These are phyloP conservation scores for Cercospora zeae-maydis DNA, from an alignment of 2,329 filamentous ascomycete genomes.

Conservation along the genomic window DNA sequence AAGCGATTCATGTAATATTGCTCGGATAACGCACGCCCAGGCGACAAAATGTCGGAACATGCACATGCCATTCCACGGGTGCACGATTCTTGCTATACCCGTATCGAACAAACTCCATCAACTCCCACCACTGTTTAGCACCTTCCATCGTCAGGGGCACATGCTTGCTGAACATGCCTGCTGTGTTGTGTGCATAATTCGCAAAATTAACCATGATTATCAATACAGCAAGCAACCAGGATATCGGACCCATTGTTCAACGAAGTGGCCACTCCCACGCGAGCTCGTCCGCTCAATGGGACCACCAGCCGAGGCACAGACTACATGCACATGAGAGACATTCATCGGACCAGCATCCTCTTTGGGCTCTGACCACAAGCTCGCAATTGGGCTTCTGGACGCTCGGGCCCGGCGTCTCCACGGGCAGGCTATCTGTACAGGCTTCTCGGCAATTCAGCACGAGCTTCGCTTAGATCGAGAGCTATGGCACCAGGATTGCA, in stretches of 20 bases:
- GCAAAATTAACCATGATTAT: background rate
- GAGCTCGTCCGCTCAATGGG: background rate
- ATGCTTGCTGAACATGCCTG: background rate
- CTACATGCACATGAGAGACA: background rate
- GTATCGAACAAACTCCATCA: background rate
- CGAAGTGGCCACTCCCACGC: background rate
- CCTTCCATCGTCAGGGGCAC: background rate
- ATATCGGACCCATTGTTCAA: background rate
- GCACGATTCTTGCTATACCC: background rate
- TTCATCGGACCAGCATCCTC: conserved; percentile 6
- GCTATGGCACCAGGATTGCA: background rate
- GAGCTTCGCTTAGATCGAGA: conserved; percentile 16
- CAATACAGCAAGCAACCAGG: background rate
- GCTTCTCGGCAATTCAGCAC: conserved; percentile 10
- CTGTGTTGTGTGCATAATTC: background rate
- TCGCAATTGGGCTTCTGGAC: background rate
- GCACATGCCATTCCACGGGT: background rate
- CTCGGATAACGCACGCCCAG: background rate
- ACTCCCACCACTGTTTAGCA: background rate
- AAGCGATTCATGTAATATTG: background rate
- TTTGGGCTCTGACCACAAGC: conserved; percentile 7
- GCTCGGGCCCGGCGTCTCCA: conserved; percentile 13
- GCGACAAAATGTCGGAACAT: background rate
- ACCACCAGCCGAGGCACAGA: background rate
- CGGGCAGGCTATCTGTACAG: conserved; percentile 7